Percentiles rank a stretch among this genome's conserved stretches.
Conservation (phyloP, 305 asterid genomes). For the Fraxinus ornus region DNA sequence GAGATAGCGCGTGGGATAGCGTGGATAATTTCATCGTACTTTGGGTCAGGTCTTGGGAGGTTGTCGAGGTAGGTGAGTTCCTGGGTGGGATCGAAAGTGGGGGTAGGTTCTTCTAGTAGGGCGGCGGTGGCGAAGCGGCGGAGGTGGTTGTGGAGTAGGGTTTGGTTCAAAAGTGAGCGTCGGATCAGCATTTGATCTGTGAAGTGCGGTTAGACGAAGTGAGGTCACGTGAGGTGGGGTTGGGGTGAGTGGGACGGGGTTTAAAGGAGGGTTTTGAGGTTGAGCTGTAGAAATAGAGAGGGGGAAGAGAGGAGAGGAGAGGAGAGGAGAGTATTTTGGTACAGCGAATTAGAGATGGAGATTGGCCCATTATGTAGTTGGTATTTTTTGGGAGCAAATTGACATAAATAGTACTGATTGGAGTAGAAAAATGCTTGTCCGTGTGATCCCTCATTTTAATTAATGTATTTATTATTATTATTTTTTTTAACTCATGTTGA, state of each 20-base stretch:
- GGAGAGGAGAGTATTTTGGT: too few species aligned
- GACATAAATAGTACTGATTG: too few species aligned
- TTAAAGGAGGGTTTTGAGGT: slow-evolving; percentile 38
- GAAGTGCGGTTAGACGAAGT: not conserved
- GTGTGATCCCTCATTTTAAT: too few species aligned
- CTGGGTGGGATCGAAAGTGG: not conserved
- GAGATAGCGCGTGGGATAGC: slow-evolving; percentile 69
- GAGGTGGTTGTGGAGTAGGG: slow-evolving; percentile 36
- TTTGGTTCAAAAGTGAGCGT: slow-evolving; percentile 42
- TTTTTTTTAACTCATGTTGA: too few species aligned
- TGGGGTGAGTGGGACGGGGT: not conserved
- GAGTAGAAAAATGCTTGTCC: too few species aligned
- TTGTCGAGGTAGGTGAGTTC: slow-evolving; percentile 56
- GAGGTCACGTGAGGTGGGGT: not conserved
- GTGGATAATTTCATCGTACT: slow-evolving; percentile 64
- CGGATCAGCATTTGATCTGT: slow-evolving; percentile 63
- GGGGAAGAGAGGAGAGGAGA: too few species aligned
- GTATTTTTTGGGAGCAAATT: too few species aligned
- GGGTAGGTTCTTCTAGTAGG: slow-evolving; percentile 33
- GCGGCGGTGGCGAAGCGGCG: slow-evolving; percentile 47
- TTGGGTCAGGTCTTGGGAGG: slow-evolving; percentile 76
- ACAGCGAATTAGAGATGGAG: too few species aligned
- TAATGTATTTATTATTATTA: too few species aligned
- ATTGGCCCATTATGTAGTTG: too few species aligned
- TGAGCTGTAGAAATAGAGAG: not conserved